Base-by-base conservation (phyloP, 768 basidiomycete species). In the Termitomyces titanicus region DNA sequence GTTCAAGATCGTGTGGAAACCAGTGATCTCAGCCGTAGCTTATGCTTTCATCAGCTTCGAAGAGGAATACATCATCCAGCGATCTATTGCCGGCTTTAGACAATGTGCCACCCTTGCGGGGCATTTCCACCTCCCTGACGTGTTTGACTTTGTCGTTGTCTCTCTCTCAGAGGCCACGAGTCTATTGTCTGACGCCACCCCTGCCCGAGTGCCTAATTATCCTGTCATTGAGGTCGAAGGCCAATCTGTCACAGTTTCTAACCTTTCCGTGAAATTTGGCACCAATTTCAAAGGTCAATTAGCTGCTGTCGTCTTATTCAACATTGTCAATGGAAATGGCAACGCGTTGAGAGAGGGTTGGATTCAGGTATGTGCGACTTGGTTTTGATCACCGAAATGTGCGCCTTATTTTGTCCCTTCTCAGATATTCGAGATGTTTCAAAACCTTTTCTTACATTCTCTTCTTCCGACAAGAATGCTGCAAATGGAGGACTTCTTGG, bases 391-490 rank as follows among this genome's bases (percentile, higher is more conserved):
- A 31, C 6, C 10, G 27, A 29, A 54, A 35, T 12, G 44, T 56
- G 31, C 20, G 38, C 39, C 47, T 57, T 33, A 57, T 22, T 63
- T 10, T 54, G 48, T 3, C 15, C 35, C 46, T 31, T 18, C 24
- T n/a, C 54, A 97, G 90, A 93, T 99, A 52, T 98, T 99, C 63
- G 96, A 98, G 70, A 98, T 98, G 87, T 95, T 96, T 72, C 89
- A 95, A 65, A 97, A 94, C 33, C 76, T 99, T 22, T 99, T 98
- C 73, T 71, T 98, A 44, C 91, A 98, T 67, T 95, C 95, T 17
- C 77, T 98, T 24, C 76, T 99, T 17, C 97, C 97, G 0, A 84
- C 79, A 10, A 79, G 88, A 47, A 91, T 99, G 89, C 74, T 97
- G 11, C 93, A 96, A 68, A 95, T 97, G 91, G 96, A 97, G 67